Evolutionary conservation across 2,329 filamentous ascomycete genomes (phyloP).

Genomic region (Lachnellula cervina): DNA sequence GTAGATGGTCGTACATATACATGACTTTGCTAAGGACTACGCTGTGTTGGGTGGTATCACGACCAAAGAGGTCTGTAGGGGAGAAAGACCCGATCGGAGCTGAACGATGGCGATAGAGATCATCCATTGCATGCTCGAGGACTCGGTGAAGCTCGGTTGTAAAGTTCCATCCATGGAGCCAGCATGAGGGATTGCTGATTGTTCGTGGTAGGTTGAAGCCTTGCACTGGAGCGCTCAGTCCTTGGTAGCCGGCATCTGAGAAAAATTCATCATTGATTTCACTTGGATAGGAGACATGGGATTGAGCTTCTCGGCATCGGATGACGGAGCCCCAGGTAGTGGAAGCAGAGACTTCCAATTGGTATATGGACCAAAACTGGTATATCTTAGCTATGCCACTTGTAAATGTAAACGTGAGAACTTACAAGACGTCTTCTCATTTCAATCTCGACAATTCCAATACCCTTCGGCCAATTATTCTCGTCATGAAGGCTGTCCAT

Average conservation of each 20-base stretch:
- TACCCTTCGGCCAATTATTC: slow-evolving; percentile 43
- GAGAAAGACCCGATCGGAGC: slow-evolving; percentile 1
- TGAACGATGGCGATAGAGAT: slow-evolving; percentile 11
- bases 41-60: slow-evolving; percentile 6
- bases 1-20: slow-evolving; percentile 15
- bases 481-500: slow-evolving; percentile 51
- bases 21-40: slow-evolving; percentile 17
- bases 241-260: slow-evolving; percentile 23
- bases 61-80: slow-evolving; percentile 6
- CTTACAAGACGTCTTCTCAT: slow-evolving; percentile 43
- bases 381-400: background rate
- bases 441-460: slow-evolving; percentile 43
- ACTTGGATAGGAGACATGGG: slow-evolving; percentile 43
- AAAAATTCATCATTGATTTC: slow-evolving; percentile 45
- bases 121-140: slow-evolving; percentile 43
- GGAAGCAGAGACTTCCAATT: slow-evolving; percentile 49
- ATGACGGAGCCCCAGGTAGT: slow-evolving; percentile 47
- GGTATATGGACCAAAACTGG: slow-evolving; percentile 55
- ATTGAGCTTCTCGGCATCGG: slow-evolving; percentile 41
- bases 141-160: slow-evolving; percentile 52
- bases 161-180: slow-evolving; percentile 55
- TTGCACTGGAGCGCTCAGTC: background rate
- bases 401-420: background rate
- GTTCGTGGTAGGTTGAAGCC: background rate
- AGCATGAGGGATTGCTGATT: slow-evolving; percentile 32